phyloP scores from a whole-genome alignment of 345 rosid genomes.

The Clarkia xantiana region DNA sequence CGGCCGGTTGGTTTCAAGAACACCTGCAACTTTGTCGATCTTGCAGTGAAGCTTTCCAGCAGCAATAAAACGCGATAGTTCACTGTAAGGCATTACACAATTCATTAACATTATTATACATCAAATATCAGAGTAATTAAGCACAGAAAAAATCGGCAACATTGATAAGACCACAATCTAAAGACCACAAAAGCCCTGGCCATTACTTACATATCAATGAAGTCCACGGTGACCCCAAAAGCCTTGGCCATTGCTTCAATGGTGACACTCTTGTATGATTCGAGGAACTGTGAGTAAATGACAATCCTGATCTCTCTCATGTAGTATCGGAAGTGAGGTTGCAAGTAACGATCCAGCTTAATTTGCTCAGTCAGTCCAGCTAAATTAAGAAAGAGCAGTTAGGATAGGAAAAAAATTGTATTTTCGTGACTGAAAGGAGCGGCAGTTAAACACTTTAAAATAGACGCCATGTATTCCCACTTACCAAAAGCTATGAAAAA shows the following conservation, averaged over 20 bases:
- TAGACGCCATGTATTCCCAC: slow-evolving; percentile 9
- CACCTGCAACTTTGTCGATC: slow-evolving; percentile 98
- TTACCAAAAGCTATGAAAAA: slow-evolving; percentile 91
- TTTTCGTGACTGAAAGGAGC: no score
- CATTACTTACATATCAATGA: slow-evolving; percentile 86
- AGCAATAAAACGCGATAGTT: slow-evolving; percentile 86
- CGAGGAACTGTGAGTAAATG: slow-evolving; percentile 89
- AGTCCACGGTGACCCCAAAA: slow-evolving; percentile 83
- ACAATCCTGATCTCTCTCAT: slow-evolving; percentile 96
- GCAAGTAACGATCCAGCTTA: slow-evolving; percentile 76
- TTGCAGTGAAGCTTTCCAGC: slow-evolving; percentile 99
- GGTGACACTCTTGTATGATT: slow-evolving; percentile 94
- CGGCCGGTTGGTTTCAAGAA: slow-evolving; percentile 92
- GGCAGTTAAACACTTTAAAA: no score
- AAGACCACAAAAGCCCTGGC: not conserved
- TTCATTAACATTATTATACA: not conserved
- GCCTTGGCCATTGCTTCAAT: slow-evolving; percentile 98
- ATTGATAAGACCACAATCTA: not conserved
- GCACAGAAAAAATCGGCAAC: not conserved
- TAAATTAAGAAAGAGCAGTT: slow-evolving; percentile 2
- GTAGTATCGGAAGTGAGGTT: slow-evolving; percentile 91
- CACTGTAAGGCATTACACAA: slow-evolving; percentile 33
- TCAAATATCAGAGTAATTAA: not conserved
- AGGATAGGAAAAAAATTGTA: not conserved
- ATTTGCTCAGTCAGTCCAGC: slow-evolving; percentile 71